Evolutionary conservation across 768 basidiomycete species (phyloP).

Genomic region (Hericium rajendrae): DNA sequence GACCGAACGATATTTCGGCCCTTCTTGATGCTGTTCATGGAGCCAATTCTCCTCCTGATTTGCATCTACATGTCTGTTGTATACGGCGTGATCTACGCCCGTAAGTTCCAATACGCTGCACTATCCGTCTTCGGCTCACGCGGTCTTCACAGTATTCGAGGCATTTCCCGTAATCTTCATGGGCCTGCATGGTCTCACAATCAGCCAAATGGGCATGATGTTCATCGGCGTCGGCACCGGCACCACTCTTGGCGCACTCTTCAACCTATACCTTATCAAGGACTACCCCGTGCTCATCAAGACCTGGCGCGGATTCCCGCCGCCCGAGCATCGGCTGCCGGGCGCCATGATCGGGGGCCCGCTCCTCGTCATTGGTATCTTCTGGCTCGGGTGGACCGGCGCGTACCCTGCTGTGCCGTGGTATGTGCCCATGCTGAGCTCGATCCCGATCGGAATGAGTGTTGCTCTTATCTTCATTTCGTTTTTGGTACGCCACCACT

Average conservation of each 20-base stretch:
- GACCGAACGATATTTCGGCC: constrained; percentile 22
- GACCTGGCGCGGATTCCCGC: constrained; percentile 7
- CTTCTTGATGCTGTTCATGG: constrained; percentile 23
- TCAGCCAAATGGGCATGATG: neutral
- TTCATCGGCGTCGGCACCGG: constrained; percentile 7
- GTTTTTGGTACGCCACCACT: neutral
- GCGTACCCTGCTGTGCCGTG: constrained; percentile 5
- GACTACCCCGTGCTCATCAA: neutral
- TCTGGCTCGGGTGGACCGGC: constrained; percentile 8
- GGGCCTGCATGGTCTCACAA: neutral
- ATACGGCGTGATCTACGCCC: constrained; percentile 8
- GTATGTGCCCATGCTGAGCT: constrained; percentile 5
- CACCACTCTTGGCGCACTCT: neutral
- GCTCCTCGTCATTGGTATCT: neutral
- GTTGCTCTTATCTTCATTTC: constrained; percentile 3
- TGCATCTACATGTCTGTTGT: constrained; percentile 10
- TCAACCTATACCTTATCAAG: neutral
- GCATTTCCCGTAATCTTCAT: constrained; percentile 5
- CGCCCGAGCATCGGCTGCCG: constrained; percentile 2
- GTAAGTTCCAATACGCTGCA: neutral
- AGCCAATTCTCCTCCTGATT: constrained; percentile 13
- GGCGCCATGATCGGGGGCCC: constrained; percentile 1
- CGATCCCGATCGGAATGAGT: neutral
- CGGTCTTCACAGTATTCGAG: constrained; percentile 3
- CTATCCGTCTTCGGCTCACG: no score